Evolutionary conservation across 1,139 yeast species (phyloP), one percentile per base, ranked within the genome.

Genomic region (Yamadazyma dendronema): DNA sequence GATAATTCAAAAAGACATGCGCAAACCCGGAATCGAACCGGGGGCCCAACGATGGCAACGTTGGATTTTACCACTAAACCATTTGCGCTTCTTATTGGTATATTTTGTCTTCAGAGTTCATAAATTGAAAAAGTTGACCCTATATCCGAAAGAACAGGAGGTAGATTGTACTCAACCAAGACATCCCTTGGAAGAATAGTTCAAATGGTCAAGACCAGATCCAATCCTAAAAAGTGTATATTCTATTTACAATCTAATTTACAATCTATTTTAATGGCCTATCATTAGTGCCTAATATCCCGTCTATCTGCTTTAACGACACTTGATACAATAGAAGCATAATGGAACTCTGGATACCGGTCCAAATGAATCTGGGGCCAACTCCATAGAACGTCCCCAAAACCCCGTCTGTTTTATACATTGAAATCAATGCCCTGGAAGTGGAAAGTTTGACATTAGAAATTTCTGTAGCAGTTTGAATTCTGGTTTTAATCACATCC

Each of bases 331-430:
- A 67, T 46, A 92, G 67, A 46, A 94, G 72, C 98, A 94, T 92
- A 39, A 92, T 84, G 44, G 96, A 86, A 59, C 96, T 87, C 59
- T 92, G 98, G 12, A 90, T 73, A 46, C 96, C 88, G 0, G 98
- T 90, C 98, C 98, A 92, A 7, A 92, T 86, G 47, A 90, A 81
- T 44, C 98, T 71, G 0, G 98, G 98, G 0, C 97, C 97, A 9
- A 94, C 96, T 1, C 98, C 98, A 26, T 92, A 79, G 61, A 92
- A 90, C 33, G 88, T 69, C 0, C 96, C 96, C 1, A 75, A 47
- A 0, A 84, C 40, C 1, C 98, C 97, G 57, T 92, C 97, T 21
- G 73, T 67, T 40, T 63, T 72, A 54, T 83, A 85, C 4, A 92
- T 84, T 9, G 77, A 72, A n/a, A 60, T 56, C 37, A 92, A 63